Conservation (phyloP, 371 early-diverging fungal species). For the Syncephalastrum racemosum region DNA sequence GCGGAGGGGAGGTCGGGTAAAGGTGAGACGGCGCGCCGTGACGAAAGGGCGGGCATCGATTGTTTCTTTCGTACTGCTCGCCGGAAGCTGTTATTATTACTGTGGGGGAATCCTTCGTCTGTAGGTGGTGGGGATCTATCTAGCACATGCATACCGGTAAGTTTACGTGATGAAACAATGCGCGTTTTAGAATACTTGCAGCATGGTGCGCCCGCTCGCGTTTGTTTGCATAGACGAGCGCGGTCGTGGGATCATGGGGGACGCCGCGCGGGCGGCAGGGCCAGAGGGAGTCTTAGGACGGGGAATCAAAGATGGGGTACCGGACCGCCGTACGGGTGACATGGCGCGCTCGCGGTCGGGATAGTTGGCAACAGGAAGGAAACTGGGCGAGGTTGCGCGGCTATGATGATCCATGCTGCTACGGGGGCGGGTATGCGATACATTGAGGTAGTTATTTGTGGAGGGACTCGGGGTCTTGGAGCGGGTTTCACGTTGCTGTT, state of each 20-base stretch:
- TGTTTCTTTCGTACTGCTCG: conserved; percentile 27
- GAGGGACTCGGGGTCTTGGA: conserved; percentile 20
- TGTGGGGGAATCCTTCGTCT: not conserved
- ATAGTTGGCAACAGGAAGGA: not conserved
- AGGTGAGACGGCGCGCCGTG: conserved; percentile 15
- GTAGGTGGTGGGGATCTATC: not conserved
- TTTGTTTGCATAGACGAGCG: conserved; percentile 20
- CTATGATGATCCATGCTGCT: conserved; percentile 34
- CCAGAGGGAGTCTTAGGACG: conserved; percentile 43
- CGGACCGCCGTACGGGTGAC: conserved; percentile 26
- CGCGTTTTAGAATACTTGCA: no score
- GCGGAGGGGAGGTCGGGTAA: conserved; percentile 8
- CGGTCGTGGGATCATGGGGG: conserved; percentile 36
- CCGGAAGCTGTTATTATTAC: conserved; percentile 6
- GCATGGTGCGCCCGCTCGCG: not conserved
- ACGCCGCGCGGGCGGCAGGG: conserved; percentile 15
- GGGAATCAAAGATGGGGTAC: conserved; percentile 50
- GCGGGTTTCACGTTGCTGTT: conserved; percentile 10
- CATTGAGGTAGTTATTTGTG: conserved; percentile 2
- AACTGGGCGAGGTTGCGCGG: conserved; percentile 4
- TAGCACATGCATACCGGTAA: no score
- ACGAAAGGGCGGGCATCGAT: conserved; percentile 25
- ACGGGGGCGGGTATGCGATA: conserved; percentile 18
- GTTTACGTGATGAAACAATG: no score
- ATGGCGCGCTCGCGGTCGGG: conserved; percentile 17